A percentile compares a stretch with the other conserved stretches of the same genome.
Evolutionary conservation across 1,284 basidiomycete species (phyloP).

Genomic region (Trichosporon ovoides): DNA sequence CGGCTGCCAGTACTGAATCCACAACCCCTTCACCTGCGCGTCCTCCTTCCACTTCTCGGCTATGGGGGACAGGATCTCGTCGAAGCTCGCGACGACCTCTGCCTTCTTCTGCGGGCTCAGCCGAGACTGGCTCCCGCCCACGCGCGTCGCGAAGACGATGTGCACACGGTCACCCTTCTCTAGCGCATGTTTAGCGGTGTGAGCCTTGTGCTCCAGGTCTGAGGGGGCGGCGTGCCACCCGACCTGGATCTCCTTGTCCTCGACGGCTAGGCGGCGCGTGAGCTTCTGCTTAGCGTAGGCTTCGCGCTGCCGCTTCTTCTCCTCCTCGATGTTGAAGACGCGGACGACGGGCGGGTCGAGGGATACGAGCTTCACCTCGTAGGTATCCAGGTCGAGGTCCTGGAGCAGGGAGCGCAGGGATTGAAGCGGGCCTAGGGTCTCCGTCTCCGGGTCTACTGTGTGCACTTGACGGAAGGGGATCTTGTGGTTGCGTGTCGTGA

Average conservation of each 20-base stretch:
- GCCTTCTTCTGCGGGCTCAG: constrained; percentile 21
- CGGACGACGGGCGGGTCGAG: constrained; percentile 36
- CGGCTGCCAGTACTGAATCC: constrained; percentile 71
- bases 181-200: constrained; percentile 26
- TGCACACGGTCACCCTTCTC: constrained; percentile 43
- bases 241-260: constrained; percentile 45
- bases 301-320: constrained; percentile 25
- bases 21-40: constrained; percentile 61
- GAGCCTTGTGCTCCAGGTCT: constrained; percentile 41
- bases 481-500: constrained; percentile 4
- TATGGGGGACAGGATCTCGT: constrained; percentile 72
- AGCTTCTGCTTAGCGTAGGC: constrained; percentile 25
- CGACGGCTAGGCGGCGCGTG: constrained; percentile 28
- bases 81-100: constrained; percentile 54
- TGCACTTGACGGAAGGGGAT: constrained; percentile 42
- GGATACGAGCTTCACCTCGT: constrained; percentile 33
- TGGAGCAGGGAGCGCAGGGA: constrained; percentile 17
- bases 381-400: constrained; percentile 16
- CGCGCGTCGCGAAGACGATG: constrained; percentile 38
- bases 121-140: constrained; percentile 12
- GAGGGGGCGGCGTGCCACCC: constrained; percentile 39
- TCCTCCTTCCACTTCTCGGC: constrained; percentile 81
- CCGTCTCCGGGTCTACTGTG: constrained; percentile 27
- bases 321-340: constrained; percentile 29
- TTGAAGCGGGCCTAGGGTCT: constrained; percentile 23